These are phyloP conservation scores for Mycena leptocephala DNA, from an alignment of 768 basidiomycete genomes.

Conservation along the genomic window DNA sequence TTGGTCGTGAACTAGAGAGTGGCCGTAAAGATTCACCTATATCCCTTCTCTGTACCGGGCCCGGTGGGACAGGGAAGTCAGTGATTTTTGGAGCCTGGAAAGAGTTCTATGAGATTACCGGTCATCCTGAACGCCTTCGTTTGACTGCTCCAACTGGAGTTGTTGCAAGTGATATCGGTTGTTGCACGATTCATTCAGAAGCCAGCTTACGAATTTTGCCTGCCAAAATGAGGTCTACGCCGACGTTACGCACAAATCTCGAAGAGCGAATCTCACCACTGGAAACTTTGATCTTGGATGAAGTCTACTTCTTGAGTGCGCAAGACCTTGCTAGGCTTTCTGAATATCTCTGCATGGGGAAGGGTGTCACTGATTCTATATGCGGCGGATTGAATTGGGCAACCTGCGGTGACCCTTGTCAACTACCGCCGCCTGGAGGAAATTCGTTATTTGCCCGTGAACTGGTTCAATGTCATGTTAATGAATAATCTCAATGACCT, in stretches of 20 bases:
- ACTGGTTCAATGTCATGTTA: background rate
- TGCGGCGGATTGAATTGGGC: background rate
- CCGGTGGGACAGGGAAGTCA: constrained; percentile 44
- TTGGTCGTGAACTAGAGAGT: constrained; percentile 1
- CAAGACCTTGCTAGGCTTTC: constrained; percentile 1
- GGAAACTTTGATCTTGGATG: constrained; percentile 9
- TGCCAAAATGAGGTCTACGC: constrained; percentile 20
- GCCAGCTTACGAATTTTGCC: constrained; percentile 19
- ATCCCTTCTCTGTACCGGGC: constrained; percentile 32
- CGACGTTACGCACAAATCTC: background rate
- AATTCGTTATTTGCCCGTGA: background rate
- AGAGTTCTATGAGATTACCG: constrained; percentile 26
- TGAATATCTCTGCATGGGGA: constrained; percentile 21
- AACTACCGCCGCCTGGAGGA: constrained; percentile 18
- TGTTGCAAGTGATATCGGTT: constrained; percentile 41
- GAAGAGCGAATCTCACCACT: background rate
- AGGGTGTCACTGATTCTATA: constrained; percentile 14
- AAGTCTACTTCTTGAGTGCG: constrained; percentile 23
- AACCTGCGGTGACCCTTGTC: background rate
- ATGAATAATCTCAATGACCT: constrained; percentile 21
- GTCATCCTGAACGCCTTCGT: constrained; percentile 6
- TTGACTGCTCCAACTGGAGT: constrained; percentile 40
- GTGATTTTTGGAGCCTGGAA: constrained; percentile 37
- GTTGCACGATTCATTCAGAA: constrained; percentile 39
- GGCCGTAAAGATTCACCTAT: background rate